phyloP scores from a whole-genome alignment of 352 stramenopile species.

The Globisporangium okanoganense region DNA sequence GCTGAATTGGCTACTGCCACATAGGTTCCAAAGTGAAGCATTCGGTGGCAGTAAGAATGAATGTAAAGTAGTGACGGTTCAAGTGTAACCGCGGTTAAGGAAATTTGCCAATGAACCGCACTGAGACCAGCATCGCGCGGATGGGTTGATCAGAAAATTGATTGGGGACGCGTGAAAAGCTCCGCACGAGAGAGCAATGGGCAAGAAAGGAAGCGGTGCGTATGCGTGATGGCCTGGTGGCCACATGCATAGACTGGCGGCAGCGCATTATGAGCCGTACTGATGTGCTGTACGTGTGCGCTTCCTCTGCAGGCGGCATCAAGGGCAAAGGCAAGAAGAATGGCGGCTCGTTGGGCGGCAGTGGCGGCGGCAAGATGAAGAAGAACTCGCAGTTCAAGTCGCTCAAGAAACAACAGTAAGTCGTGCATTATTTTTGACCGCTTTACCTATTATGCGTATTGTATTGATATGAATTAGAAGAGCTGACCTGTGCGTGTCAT shows the following conservation, averaged over 20 bases:
- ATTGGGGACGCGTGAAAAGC: slow-evolving; percentile 12
- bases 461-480: neutral
- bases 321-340: slow-evolving; percentile 22
- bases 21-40: slow-evolving; percentile 1
- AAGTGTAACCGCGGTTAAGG: neutral
- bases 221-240: neutral
- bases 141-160: slow-evolving; percentile 11
- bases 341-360: slow-evolving; percentile 1
- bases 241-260: no score
- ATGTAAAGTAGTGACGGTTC: neutral
- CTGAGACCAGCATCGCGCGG: neutral
- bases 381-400: slow-evolving; percentile 65
- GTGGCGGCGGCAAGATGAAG: slow-evolving; percentile 42
- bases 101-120: neutral
- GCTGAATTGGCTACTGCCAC: slow-evolving; percentile 10
- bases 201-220: slow-evolving; percentile 39
- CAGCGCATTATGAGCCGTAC: neutral
- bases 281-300: neutral
- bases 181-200: slow-evolving; percentile 25
- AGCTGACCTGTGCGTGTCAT: neutral
- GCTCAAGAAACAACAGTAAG: slow-evolving; percentile 59
- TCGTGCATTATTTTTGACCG: neutral
- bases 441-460: neutral
- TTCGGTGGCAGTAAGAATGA: slow-evolving; percentile 5
- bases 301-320: slow-evolving; percentile 10